phyloP scores from a whole-genome alignment of 805 yeast genomes.

The Suhomyces sp. region DNA sequence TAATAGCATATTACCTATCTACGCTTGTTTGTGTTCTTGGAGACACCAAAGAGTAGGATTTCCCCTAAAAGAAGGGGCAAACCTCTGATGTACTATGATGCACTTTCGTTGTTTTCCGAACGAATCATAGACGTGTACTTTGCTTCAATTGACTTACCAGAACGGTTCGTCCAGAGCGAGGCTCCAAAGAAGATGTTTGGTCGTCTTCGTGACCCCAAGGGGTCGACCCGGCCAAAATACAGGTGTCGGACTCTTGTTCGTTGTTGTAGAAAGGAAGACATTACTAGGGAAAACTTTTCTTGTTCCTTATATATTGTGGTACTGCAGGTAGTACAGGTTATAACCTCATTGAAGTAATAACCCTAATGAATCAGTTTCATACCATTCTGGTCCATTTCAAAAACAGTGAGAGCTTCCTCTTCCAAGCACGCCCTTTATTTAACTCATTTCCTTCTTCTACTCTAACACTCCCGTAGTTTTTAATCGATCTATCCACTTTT shows the following conservation, averaged over 20 bases:
- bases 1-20: too few species aligned
- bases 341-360: too few species aligned
- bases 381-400: too few species aligned
- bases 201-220: slow-evolving; percentile 9
- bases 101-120: slow-evolving; percentile 32
- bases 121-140: slow-evolving; percentile 17
- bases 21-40: slow-evolving; percentile 46
- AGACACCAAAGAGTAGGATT: slow-evolving; percentile 39
- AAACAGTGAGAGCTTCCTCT: too few species aligned
- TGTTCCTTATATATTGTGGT: slow-evolving; percentile 2
- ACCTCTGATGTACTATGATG: slow-evolving; percentile 49
- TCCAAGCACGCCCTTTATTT: too few species aligned
- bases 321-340: background rate
- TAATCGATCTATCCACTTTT: too few species aligned
- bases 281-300: slow-evolving; percentile 1
- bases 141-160: slow-evolving; percentile 42
- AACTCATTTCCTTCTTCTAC: too few species aligned
- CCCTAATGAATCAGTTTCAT: too few species aligned
- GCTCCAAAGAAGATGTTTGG: slow-evolving; percentile 32
- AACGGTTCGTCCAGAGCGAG: slow-evolving; percentile 40
- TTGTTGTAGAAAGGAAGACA: background rate
- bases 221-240: slow-evolving; percentile 20
- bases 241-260: slow-evolving; percentile 2
- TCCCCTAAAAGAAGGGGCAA: slow-evolving; percentile 4
- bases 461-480: too few species aligned